phyloP scores from a whole-genome alignment of 2,329 filamentous ascomycete genomes.

The Neofusicoccum kwambonambiense region DNA sequence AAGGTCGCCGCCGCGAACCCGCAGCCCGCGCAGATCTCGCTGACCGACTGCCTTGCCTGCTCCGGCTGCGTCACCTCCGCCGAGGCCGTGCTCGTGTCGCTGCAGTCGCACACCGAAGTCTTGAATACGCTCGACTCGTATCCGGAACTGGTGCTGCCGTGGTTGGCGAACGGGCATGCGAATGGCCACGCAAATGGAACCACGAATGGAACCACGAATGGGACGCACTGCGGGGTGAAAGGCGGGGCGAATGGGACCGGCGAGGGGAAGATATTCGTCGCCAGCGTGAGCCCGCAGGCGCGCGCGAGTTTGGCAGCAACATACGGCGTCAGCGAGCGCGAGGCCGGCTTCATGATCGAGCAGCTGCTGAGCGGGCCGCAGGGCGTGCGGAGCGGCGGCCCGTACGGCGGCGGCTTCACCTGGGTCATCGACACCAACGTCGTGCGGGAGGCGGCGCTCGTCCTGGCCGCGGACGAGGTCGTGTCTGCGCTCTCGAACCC shows the following conservation, averaged over 20 bases:
- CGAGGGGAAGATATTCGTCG: slow-evolving; percentile 78
- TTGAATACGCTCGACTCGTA: slow-evolving; percentile 73
- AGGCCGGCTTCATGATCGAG: slow-evolving; percentile 79
- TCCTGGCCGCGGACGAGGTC: slow-evolving; percentile 54
- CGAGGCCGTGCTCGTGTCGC: slow-evolving; percentile 90
- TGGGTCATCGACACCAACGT: slow-evolving; percentile 91
- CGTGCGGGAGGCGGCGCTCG: slow-evolving; percentile 78
- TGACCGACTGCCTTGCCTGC: slow-evolving; percentile 96
- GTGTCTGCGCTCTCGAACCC: slow-evolving; percentile 34
- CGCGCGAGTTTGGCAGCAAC: slow-evolving; percentile 86
- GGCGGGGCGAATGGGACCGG: slow-evolving; percentile 19
- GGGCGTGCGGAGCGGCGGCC: slow-evolving; percentile 69
- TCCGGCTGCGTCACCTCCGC: slow-evolving; percentile 97
- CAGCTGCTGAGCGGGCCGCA: slow-evolving; percentile 70
- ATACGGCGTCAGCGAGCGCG: slow-evolving; percentile 68
- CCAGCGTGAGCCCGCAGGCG: slow-evolving; percentile 88
- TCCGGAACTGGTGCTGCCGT: slow-evolving; percentile 42
- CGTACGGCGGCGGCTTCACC: slow-evolving; percentile 72
- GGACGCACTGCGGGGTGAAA: slow-evolving; percentile 23
- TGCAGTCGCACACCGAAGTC: slow-evolving; percentile 93
- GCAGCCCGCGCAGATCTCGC: slow-evolving; percentile 83
- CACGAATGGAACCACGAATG: slow-evolving; percentile 21
- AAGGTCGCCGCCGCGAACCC: slow-evolving; percentile 57
- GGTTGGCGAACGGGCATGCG: slow-evolving; percentile 24
- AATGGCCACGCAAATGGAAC: slow-evolving; percentile 17